Percentiles rank a stretch among this genome's conserved stretches.
Conservation (phyloP, 75 land plant genomes). For the Pinus albicaulis region DNA sequence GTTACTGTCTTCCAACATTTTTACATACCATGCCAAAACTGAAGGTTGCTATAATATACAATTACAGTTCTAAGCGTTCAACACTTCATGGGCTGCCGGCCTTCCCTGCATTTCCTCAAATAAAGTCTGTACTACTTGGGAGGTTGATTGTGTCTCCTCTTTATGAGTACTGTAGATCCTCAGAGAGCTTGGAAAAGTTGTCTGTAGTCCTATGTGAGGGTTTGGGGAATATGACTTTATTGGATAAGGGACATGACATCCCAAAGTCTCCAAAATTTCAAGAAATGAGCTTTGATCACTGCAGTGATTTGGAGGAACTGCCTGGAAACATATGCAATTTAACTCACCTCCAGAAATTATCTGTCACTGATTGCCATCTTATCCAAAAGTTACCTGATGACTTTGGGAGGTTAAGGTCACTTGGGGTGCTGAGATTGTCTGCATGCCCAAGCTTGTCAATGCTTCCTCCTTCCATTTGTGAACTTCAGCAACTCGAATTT, state of each 20-base stretch:
- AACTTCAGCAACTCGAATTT: slow-evolving; percentile 31
- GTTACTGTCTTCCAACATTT: slow-evolving; percentile 57
- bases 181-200: slow-evolving; percentile 28
- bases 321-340: slow-evolving; percentile 38
- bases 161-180: slow-evolving; percentile 9
- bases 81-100: slow-evolving; percentile 26
- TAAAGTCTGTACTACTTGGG: slow-evolving; percentile 53
- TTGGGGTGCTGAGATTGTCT: slow-evolving; percentile 37
- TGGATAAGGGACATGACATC: slow-evolving; percentile 9
- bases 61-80: slow-evolving; percentile 25
- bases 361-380: slow-evolving; percentile 46
- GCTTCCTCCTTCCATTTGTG: slow-evolving; percentile 36
- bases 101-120: slow-evolving; percentile 23
- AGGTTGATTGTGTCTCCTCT: slow-evolving; percentile 32
- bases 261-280: slow-evolving; percentile 32
- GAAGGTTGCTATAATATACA: slow-evolving; percentile 37
- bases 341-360: slow-evolving; percentile 25
- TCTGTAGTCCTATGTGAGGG: slow-evolving; percentile 45
- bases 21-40: slow-evolving; percentile 46
- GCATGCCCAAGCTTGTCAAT: slow-evolving; percentile 39
- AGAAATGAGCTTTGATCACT: slow-evolving; percentile 52
- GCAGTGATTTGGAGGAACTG: slow-evolving; percentile 31
- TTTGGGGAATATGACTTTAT: slow-evolving; percentile 10
- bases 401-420: slow-evolving; percentile 25
- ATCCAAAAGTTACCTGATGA: slow-evolving; percentile 39